Base-by-base conservation (phyloP, 257 asterid genomes). In the Schizonepeta tenuifolia region DNA sequence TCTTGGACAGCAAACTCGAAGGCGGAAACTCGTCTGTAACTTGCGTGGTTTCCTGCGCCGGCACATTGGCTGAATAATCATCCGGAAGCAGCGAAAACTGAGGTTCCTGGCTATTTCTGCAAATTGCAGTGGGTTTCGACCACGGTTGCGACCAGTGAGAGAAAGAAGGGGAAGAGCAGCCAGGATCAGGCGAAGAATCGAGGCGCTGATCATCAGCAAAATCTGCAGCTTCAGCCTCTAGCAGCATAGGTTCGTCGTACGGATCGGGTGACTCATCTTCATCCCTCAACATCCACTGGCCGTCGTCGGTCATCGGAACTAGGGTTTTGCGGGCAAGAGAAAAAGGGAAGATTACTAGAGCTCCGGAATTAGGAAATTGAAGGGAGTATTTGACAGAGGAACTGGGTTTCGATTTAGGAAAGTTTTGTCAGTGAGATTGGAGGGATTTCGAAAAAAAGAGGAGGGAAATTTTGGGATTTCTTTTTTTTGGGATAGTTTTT, bases 111-210 rank as follows among this genome's bases (percentile, higher is more conserved):
- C 72, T 7, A 13, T 43, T 24, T 31, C 18, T 62, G 18, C 68
- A 35, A 46, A 28, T 1, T 26, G 75, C 75, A 28, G 33, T n/a
- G 14, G 47, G 38, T 36, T 21, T 50, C 15, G 78, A 60, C 86
- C 86, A 84, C 47, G 83, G 71, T 28, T 46, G 40, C 63, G 58
- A 15, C 82, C 80, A 78, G 56, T n/a, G 76, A 41, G 78, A 57
- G 20, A 14, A 26, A 3, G 55, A 60, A 67, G 33, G 49, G 47
- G 75, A 66, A 9, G 75, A 40, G 66, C 8, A 18, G 47, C 31
- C 38, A 28, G 6, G 21, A 1, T 4, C 3, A 15, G 85, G 76
- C 33, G 77, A 57, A 26, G 54, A 68, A 59, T 46, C 14, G 56
- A 53, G 44, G 24, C 66, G 71, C 51, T 67, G 77, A 3, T 22